phyloP scores from a whole-genome alignment of 495 filamentous ascomycete genomes.

The Lasiosphaeris hirsuta region DNA sequence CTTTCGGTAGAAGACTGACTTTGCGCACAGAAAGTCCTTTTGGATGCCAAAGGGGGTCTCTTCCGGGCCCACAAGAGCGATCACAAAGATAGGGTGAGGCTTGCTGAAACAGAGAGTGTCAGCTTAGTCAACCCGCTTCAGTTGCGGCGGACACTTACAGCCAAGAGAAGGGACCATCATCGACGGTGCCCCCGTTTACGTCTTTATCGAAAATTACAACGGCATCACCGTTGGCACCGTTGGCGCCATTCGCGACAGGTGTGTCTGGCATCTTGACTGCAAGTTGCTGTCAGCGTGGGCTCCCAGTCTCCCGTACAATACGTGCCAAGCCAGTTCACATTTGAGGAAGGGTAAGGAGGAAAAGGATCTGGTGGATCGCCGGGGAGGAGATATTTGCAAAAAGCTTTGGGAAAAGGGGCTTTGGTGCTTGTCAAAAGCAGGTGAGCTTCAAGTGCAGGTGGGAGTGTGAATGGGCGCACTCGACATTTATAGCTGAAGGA shows the following conservation, averaged over 20 bases:
- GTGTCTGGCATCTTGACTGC: no score
- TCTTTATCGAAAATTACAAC: neutral
- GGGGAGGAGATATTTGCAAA: no score
- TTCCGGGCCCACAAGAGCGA: conserved; percentile 48
- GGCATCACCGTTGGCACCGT: neutral
- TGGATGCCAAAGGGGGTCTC: conserved; percentile 52
- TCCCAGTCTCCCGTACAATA: no score
- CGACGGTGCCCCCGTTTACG: neutral
- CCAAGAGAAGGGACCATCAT: conserved; percentile 29
- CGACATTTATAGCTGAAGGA: no score
- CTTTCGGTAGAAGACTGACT: conserved; percentile 44
- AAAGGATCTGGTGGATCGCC: no score
- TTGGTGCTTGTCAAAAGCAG: no score
- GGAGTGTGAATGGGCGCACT: no score
- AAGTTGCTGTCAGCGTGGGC: no score
- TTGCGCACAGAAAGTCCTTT: conserved; percentile 51
- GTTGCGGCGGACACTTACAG: conserved; percentile 25
- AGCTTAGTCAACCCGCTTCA: neutral
- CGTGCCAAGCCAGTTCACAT: no score
- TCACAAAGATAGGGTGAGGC: conserved; percentile 52
- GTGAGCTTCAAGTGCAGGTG: no score
- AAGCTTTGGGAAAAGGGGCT: no score
- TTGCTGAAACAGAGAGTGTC: conserved; percentile 30
- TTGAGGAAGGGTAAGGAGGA: no score
- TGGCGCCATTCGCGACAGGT: neutral